Evolutionary conservation across 768 basidiomycete genomes (phyloP).

Genomic region (Mycena capillaripes): DNA sequence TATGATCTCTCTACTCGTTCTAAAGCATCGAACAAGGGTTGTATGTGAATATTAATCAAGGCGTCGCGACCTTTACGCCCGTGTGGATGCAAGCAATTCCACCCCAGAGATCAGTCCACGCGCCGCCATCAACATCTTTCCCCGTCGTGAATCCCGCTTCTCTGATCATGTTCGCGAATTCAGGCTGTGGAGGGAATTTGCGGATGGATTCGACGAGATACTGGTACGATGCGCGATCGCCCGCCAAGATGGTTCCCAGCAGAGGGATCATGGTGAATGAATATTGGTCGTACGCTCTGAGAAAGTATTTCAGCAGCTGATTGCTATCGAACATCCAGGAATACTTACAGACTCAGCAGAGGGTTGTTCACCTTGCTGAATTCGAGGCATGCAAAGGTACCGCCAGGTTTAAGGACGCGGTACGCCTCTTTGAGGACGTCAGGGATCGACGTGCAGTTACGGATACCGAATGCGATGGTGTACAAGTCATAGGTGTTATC

Average conservation of each 20-base stretch:
- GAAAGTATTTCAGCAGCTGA: slow-evolving; percentile 26
- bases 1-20: neutral
- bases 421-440: slow-evolving; percentile 91
- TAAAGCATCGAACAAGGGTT: neutral
- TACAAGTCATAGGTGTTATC: slow-evolving; percentile 94
- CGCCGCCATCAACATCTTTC: slow-evolving; percentile 81
- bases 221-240: slow-evolving; percentile 95
- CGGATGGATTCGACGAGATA: slow-evolving; percentile 98
- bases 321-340: neutral
- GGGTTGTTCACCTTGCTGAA: slow-evolving; percentile 95
- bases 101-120: slow-evolving; percentile 89
- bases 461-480: slow-evolving; percentile 98
- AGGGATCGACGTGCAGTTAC: slow-evolving; percentile 95
- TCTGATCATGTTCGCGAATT: slow-evolving; percentile 91
- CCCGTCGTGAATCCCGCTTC: slow-evolving; percentile 88
- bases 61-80: slow-evolving; percentile 78
- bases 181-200: slow-evolving; percentile 88
- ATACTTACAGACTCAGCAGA: slow-evolving; percentile 83
- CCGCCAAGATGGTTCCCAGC: slow-evolving; percentile 96
- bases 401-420: slow-evolving; percentile 96
- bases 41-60: neutral
- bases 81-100: slow-evolving; percentile 91
- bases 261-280: slow-evolving; percentile 97
- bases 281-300: slow-evolving; percentile 92
- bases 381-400: slow-evolving; percentile 95